These are phyloP conservation scores for Dendrobium chrysotoxum DNA, from an alignment of 106 monocot species.

Conservation along the genomic window DNA sequence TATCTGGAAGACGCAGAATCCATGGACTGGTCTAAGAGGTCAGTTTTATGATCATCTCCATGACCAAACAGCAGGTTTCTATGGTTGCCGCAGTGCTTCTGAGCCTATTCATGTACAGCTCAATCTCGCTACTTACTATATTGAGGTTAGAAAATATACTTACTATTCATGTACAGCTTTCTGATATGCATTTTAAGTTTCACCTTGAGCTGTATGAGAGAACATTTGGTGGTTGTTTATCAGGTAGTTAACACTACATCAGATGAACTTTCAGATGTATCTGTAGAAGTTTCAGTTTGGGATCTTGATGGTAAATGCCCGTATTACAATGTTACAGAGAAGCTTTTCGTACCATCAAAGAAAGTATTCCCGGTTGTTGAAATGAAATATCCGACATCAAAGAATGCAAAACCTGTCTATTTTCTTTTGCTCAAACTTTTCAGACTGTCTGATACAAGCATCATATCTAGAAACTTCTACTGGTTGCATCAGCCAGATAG, in stretches of 20 bases:
- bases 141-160: slow-evolving; percentile 51
- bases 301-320: slow-evolving; percentile 74
- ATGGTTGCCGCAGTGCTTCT: slow-evolving; percentile 91
- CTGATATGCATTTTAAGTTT: too few relatives aligned
- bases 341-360: slow-evolving; percentile 49
- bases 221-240: background rate
- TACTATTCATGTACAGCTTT: background rate
- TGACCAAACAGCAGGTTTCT: slow-evolving; percentile 95
- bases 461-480: slow-evolving; percentile 91
- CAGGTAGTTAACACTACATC: slow-evolving; percentile 89
- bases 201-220: too few relatives aligned
- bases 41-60: slow-evolving; percentile 98
- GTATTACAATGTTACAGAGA: slow-evolving; percentile 70
- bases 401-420: slow-evolving; percentile 70
- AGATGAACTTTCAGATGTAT: slow-evolving; percentile 49
- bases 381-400: slow-evolving; percentile 66
- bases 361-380: slow-evolving; percentile 51
- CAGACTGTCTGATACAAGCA: slow-evolving; percentile 37
- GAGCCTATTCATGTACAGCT: slow-evolving; percentile 94
- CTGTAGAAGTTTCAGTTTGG: slow-evolving; percentile 90
- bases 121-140: slow-evolving; percentile 62
- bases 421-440: slow-evolving; percentile 95
- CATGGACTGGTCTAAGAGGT: slow-evolving; percentile 95
- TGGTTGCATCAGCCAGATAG: slow-evolving; percentile 75
- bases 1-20: slow-evolving; percentile 98